Conservation (phyloP, 257 asterid genomes). For the Nicotiana noctiflora region DNA sequence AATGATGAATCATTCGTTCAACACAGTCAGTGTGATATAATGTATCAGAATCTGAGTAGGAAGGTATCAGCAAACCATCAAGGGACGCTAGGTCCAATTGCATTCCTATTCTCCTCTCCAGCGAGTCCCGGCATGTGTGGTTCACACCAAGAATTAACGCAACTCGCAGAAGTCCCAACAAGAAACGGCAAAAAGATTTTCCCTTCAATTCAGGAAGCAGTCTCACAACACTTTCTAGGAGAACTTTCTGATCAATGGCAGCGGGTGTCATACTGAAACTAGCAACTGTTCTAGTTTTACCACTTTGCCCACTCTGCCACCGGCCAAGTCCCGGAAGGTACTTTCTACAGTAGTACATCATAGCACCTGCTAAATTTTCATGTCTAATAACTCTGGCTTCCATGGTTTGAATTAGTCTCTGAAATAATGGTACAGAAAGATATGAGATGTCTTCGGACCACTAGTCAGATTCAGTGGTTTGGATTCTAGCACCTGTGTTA, state of each 20-base stretch:
- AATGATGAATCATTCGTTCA: slow-evolving; percentile 66
- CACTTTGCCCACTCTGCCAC: slow-evolving; percentile 70
- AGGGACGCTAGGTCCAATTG: slow-evolving; percentile 74
- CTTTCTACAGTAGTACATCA: slow-evolving; percentile 76
- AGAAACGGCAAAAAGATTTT: slow-evolving; percentile 74
- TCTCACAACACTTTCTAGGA: slow-evolving; percentile 57
- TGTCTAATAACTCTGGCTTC: slow-evolving; percentile 66
- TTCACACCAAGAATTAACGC: slow-evolving; percentile 73
- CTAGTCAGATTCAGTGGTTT: slow-evolving; percentile 74
- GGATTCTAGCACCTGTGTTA: slow-evolving; percentile 84
- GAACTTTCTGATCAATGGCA: slow-evolving; percentile 59
- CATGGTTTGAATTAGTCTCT: slow-evolving; percentile 60
- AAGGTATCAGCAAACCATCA: slow-evolving; percentile 75
- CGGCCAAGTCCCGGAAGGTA: slow-evolving; percentile 87
- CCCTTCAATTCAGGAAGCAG: slow-evolving; percentile 74
- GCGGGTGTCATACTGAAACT: slow-evolving; percentile 90
- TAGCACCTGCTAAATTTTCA: slow-evolving; percentile 59
- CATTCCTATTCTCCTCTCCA: slow-evolving; percentile 71
- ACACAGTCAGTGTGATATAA: slow-evolving; percentile 73
- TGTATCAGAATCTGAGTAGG: slow-evolving; percentile 81
- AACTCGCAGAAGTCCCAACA: slow-evolving; percentile 74
- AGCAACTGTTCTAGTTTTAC: slow-evolving; percentile 52
- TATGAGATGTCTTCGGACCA: slow-evolving; percentile 90
- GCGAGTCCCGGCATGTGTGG: slow-evolving; percentile 43
- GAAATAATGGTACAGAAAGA: slow-evolving; percentile 65